phyloP scores from a whole-genome alignment of 768 basidiomycete species.

The Leucogyrophana mollusca region DNA sequence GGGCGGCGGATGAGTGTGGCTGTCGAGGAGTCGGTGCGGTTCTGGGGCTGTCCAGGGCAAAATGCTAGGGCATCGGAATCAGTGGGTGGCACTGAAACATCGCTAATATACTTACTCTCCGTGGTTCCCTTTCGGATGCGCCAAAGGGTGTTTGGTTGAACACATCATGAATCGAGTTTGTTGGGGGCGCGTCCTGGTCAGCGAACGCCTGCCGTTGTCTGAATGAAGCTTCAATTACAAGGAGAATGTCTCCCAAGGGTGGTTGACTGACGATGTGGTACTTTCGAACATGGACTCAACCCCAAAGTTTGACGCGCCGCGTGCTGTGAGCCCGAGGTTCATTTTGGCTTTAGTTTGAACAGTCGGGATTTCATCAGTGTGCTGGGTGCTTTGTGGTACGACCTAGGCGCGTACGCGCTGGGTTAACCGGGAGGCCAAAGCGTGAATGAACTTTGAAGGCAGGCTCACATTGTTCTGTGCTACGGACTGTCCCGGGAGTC shows the following conservation, averaged over 20 bases:
- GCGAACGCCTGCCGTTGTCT: constrained; percentile 62
- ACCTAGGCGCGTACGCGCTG: constrained; percentile 14
- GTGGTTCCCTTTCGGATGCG: constrained; percentile 21
- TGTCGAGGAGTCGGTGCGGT: constrained; percentile 18
- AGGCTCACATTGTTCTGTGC: constrained; percentile 58
- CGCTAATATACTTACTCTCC: constrained; percentile 15
- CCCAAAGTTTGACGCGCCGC: constrained; percentile 70
- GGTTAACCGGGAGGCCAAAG: background rate
- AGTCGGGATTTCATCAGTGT: constrained; percentile 70
- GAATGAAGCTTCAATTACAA: constrained; percentile 10
- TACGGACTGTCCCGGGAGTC: constrained; percentile 45
- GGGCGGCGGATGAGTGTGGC: constrained; percentile 14
- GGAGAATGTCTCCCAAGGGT: background rate
- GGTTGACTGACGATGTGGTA: constrained; percentile 29
- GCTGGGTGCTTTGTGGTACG: constrained; percentile 54
- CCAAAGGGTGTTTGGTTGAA: constrained; percentile 48
- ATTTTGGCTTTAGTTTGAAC: constrained; percentile 82
- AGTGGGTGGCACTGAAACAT: no score
- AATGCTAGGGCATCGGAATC: no score
- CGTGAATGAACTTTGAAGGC: background rate
- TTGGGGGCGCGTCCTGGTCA: constrained; percentile 83
- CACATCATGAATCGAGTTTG: constrained; percentile 72
- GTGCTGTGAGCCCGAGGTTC: constrained; percentile 64
- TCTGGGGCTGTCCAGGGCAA: constrained; percentile 4
- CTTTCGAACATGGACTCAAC: constrained; percentile 86